Conservation (phyloP, 1,284 basidiomycete species). For the Ganoderma sinense region DNA sequence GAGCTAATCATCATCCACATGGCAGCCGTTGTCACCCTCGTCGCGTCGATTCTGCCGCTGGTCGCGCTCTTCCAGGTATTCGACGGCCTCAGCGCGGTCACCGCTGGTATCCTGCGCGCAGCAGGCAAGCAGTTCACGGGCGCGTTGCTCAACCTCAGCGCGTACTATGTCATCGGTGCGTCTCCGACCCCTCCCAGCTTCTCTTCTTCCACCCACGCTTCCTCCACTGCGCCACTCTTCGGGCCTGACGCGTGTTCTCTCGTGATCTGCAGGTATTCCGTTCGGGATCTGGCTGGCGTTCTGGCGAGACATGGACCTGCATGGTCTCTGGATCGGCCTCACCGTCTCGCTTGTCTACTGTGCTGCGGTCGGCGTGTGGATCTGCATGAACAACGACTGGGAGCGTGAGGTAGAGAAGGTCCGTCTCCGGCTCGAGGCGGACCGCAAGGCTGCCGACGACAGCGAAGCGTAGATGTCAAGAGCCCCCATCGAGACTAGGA, state of each 20-base stretch:
- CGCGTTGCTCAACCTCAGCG: constrained; percentile 71
- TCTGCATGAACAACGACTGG: constrained; percentile 70
- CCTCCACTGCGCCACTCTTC: neutral
- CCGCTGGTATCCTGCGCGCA: constrained; percentile 80
- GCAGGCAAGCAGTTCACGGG: constrained; percentile 78
- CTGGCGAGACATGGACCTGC: constrained; percentile 54
- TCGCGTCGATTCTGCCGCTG: constrained; percentile 79
- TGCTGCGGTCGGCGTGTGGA: constrained; percentile 53
- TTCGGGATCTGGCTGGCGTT: constrained; percentile 73
- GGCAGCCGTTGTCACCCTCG: constrained; percentile 66
- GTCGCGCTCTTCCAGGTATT: constrained; percentile 84
- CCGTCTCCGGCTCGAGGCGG: constrained; percentile 51
- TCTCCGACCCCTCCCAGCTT: neutral
- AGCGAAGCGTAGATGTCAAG: neutral
- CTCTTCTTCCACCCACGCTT: neutral
- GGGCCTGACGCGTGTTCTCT: neutral
- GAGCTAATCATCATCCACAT: neutral
- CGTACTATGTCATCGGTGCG: constrained; percentile 69
- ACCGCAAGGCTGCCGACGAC: constrained; percentile 14
- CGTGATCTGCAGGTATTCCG: constrained; percentile 54
- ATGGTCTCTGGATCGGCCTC: constrained; percentile 74
- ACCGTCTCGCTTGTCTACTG: constrained; percentile 66
- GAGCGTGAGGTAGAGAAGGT: constrained; percentile 67
- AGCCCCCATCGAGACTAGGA: neutral
- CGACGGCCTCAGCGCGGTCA: constrained; percentile 76